These are phyloP conservation scores for Termitomyces sp. DNA, from an alignment of 768 basidiomycete genomes.

Conservation along the genomic window DNA sequence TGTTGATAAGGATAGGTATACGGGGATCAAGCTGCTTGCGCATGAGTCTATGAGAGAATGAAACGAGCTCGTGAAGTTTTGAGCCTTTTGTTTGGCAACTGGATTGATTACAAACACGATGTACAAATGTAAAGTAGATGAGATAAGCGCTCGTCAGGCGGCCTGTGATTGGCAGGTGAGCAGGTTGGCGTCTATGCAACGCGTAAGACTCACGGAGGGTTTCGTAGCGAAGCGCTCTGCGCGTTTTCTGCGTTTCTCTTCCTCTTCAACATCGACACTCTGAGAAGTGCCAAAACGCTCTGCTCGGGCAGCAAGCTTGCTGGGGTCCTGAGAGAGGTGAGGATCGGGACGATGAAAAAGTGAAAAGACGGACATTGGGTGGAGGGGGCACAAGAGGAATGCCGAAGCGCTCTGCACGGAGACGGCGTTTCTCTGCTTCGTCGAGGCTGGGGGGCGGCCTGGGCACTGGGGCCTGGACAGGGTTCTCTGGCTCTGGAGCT, in stretches of 20 bases:
- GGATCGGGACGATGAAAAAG: background rate
- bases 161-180: background rate
- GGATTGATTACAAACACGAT: conserved; percentile 4
- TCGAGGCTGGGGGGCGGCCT: conserved; percentile 1
- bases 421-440: conserved; percentile 52
- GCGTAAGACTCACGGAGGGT: background rate
- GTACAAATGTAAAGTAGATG: background rate
- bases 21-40: conserved; percentile 89
- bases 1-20: conserved; percentile 86
- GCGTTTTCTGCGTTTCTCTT: conserved; percentile 52
- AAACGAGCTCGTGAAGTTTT: background rate
- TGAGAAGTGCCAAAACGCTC: conserved; percentile 44
- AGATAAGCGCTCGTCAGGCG: background rate
- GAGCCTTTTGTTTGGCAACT: conserved; percentile 2
- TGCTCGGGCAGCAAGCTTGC: conserved; percentile 46
- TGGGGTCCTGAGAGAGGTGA: conserved; percentile 31
- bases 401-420: conserved; percentile 66
- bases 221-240: conserved; percentile 50
- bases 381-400: conserved; percentile 46
- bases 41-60: conserved; percentile 33
- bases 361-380: conserved; percentile 12
- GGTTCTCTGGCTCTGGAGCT: conserved; percentile 12
- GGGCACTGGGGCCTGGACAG: background rate
- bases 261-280: conserved; percentile 50
- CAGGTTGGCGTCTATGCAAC: background rate